Evolutionary conservation across 129 eudicot genomes (phyloP).

Genomic region (Artemisia tridentata): DNA sequence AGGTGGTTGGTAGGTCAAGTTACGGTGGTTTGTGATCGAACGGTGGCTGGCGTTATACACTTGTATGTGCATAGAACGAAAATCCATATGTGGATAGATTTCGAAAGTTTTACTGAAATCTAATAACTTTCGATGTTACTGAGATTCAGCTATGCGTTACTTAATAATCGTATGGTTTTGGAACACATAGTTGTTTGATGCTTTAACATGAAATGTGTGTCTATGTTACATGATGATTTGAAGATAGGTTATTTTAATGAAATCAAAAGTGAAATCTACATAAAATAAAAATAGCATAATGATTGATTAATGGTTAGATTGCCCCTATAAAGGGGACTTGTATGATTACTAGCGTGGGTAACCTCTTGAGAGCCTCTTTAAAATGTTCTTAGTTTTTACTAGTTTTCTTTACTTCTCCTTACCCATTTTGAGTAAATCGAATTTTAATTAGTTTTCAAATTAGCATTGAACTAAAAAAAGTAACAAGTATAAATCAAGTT

Average conservation of each 20-base stretch:
- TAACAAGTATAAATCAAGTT: too few species aligned
- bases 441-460: neutral
- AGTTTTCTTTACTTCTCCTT: neutral
- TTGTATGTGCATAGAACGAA: slow-evolving; percentile 24
- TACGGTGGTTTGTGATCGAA: slow-evolving; percentile 43
- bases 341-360: slow-evolving; percentile 41
- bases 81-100: slow-evolving; percentile 34
- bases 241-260: slow-evolving; percentile 30
- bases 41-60: slow-evolving; percentile 30
- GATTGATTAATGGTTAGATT: slow-evolving; percentile 35
- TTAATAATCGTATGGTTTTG: neutral
- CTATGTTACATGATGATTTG: slow-evolving; percentile 29
- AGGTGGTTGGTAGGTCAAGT: slow-evolving; percentile 31
- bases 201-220: slow-evolving; percentile 18
- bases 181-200: slow-evolving; percentile 19
- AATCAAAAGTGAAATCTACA: slow-evolving; percentile 25
- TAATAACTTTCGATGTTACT: neutral
- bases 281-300: slow-evolving; percentile 30
- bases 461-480: too few species aligned
- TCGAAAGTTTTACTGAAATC: neutral
- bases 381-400: neutral
- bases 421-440: neutral
- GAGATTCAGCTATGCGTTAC: neutral
- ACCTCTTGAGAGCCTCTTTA: slow-evolving; percentile 32
- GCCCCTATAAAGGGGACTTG: slow-evolving; percentile 32